These are phyloP conservation scores for Calonectria pseudoturangicola DNA, from an alignment of 2,329 filamentous ascomycete species.

Conservation along the genomic window DNA sequence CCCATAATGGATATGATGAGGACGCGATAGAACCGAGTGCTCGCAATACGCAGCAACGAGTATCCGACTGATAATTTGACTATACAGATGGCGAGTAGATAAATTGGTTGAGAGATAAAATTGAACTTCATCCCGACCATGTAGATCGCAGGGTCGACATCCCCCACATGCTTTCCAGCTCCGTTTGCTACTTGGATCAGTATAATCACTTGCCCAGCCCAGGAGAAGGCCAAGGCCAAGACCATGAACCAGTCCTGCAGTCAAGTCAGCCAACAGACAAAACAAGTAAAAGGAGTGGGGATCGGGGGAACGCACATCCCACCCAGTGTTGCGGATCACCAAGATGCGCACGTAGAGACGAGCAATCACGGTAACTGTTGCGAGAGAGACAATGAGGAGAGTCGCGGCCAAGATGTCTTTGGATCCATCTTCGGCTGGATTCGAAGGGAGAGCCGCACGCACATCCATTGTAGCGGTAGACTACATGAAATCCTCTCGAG, in stretches of 20 bases:
- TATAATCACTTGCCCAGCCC: constrained; percentile 63
- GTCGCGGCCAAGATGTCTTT: constrained; percentile 64
- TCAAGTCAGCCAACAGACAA: neutral
- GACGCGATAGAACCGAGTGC: constrained; percentile 58
- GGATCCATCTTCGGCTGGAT: constrained; percentile 60
- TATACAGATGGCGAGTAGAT: constrained; percentile 62
- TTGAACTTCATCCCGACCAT: constrained; percentile 63
- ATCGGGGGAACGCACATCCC: constrained; percentile 62
- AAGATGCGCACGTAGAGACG: constrained; percentile 67
- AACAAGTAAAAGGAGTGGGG: neutral
- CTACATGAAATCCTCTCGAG: constrained; percentile 37
- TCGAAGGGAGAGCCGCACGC: constrained; percentile 50
- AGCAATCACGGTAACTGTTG: constrained; percentile 62
- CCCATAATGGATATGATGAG: constrained; percentile 62
- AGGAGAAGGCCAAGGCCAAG: constrained; percentile 54
- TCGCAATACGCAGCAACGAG: constrained; percentile 64
- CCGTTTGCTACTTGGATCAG: constrained; percentile 64
- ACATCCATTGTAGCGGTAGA: constrained; percentile 45
- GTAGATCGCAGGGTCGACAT: constrained; percentile 61
- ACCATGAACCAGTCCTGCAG: constrained; percentile 58
- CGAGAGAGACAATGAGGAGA: constrained; percentile 60
- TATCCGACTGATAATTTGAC: constrained; percentile 66
- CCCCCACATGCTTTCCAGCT: constrained; percentile 66
- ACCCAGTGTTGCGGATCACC: constrained; percentile 68
- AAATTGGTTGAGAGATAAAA: constrained; percentile 66